Conservation (phyloP, 225 moss, liverwort and hornwort genomes). For the Bryoerythrophyllum caledonicum region DNA sequence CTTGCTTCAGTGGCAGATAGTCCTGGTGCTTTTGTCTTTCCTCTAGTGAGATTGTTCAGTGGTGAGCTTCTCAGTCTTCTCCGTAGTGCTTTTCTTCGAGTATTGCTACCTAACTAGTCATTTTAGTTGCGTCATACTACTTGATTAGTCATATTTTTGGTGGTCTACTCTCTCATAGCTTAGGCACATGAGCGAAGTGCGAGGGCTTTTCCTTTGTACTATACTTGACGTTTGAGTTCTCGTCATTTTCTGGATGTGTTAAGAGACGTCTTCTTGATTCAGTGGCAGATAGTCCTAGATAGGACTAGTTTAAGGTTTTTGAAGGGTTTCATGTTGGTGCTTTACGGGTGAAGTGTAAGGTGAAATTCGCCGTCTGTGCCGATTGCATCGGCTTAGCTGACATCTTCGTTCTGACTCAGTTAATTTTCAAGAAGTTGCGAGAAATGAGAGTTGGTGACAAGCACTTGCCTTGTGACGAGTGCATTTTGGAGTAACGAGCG, state of each 20-base stretch:
- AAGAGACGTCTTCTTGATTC: conserved; percentile 5
- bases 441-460: conserved; percentile 5
- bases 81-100: too few relatives aligned
- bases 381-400: background rate
- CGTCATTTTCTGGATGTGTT: background rate
- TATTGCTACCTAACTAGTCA: too few relatives aligned
- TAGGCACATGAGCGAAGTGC: conserved; percentile 3
- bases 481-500: background rate
- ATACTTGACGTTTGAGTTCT: conserved; percentile 2
- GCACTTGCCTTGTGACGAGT: conserved; percentile 1
- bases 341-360: background rate
- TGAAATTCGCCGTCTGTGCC: background rate
- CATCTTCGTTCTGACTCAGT: background rate
- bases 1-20: background rate
- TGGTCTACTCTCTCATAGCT: background rate
- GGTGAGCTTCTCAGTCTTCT: too few relatives aligned
- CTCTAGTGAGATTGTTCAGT: background rate
- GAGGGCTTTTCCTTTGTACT: background rate
- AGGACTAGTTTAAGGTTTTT: conserved; percentile 7
- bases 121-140: background rate
- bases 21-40: background rate
- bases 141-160: background rate
- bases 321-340: background rate
- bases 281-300: background rate
- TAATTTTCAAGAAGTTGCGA: background rate